Conservation (phyloP, 1,284 basidiomycete genomes). For the Cryptococcus jaspeensis region DNA sequence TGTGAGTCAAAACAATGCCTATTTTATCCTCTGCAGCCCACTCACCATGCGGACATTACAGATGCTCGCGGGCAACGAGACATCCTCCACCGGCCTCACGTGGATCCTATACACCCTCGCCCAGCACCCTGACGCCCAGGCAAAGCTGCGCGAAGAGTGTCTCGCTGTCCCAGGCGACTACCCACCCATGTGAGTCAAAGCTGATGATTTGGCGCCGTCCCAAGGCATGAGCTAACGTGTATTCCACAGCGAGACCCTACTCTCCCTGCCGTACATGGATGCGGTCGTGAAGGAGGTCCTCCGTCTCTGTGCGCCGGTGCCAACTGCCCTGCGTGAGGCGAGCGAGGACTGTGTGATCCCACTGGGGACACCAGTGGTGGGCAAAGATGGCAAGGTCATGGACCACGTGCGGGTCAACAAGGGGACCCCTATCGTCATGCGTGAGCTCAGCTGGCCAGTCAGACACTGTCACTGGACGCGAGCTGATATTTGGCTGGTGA, state of each 20-base stretch:
- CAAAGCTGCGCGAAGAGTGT: slow-evolving; percentile 60
- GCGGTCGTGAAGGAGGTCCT: slow-evolving; percentile 67
- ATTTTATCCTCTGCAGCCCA: neutral
- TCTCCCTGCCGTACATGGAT: slow-evolving; percentile 59
- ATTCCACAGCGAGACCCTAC: slow-evolving; percentile 49
- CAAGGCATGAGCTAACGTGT: neutral
- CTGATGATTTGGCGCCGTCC: no score
- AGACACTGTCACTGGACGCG: slow-evolving; percentile 1
- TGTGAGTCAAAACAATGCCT: slow-evolving; percentile 48
- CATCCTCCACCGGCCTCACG: slow-evolving; percentile 66
- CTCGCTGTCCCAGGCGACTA: slow-evolving; percentile 48
- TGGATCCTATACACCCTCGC: slow-evolving; percentile 71
- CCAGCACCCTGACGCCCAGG: slow-evolving; percentile 58
- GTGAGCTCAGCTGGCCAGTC: no score
- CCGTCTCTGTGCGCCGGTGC: slow-evolving; percentile 64
- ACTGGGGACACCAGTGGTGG: slow-evolving; percentile 51
- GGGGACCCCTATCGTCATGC: slow-evolving; percentile 42
- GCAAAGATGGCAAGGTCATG: slow-evolving; percentile 49
- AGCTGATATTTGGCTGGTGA: neutral
- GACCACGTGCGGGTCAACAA: slow-evolving; percentile 35
- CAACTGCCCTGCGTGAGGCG: slow-evolving; percentile 62
- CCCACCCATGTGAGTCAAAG: slow-evolving; percentile 28
- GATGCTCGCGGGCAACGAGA: slow-evolving; percentile 66
- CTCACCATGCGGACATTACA: no score
- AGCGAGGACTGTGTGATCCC: slow-evolving; percentile 63